phyloP scores from a whole-genome alignment of 2,329 filamentous ascomycete species.

The Cladosporium austrohemisphaericum region DNA sequence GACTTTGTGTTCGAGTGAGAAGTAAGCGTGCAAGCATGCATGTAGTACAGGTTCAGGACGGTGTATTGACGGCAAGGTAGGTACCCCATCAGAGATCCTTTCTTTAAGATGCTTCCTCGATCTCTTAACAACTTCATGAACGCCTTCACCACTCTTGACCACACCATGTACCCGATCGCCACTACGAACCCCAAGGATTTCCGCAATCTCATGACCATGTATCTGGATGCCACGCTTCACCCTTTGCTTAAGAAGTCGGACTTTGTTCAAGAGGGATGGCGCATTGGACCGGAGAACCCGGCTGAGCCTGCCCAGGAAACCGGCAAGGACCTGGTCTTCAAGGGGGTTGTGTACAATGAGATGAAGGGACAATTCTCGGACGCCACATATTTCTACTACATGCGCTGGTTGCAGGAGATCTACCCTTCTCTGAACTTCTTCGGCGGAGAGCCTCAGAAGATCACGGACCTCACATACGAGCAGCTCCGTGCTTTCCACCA shows the following conservation, averaged over 20 bases:
- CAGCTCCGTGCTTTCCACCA: conserved; percentile 85
- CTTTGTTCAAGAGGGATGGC: conserved; percentile 95
- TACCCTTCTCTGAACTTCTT: conserved; percentile 95
- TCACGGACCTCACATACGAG: conserved; percentile 89
- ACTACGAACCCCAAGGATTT: conserved; percentile 96
- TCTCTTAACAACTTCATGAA: conserved; percentile 99
- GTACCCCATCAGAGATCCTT: conserved; percentile 95
- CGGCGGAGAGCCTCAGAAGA: conserved; percentile 91
- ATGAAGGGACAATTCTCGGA: conserved; percentile 99
- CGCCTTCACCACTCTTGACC: conserved; percentile 91
- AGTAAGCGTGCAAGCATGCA: conserved; percentile 50
- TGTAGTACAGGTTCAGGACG: neutral
- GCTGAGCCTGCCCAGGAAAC: conserved; percentile 43
- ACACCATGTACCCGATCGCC: conserved; percentile 96
- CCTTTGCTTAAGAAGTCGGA: conserved; percentile 86
- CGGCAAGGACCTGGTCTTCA: conserved; percentile 72
- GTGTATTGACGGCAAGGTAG: conserved; percentile 43
- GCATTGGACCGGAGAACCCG: conserved; percentile 88
- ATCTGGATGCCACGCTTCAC: conserved; percentile 88
- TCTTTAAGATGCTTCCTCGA: conserved; percentile 99
- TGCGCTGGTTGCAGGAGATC: conserved; percentile 89
- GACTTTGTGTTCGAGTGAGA: conserved; percentile 90
- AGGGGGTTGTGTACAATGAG: conserved; percentile 98
- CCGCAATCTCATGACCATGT: conserved; percentile 92
- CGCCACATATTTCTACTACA: conserved; percentile 92